Evolutionary conservation across 371 early-diverging fungal species (phyloP).

Genomic region (Mortierella sp.): DNA sequence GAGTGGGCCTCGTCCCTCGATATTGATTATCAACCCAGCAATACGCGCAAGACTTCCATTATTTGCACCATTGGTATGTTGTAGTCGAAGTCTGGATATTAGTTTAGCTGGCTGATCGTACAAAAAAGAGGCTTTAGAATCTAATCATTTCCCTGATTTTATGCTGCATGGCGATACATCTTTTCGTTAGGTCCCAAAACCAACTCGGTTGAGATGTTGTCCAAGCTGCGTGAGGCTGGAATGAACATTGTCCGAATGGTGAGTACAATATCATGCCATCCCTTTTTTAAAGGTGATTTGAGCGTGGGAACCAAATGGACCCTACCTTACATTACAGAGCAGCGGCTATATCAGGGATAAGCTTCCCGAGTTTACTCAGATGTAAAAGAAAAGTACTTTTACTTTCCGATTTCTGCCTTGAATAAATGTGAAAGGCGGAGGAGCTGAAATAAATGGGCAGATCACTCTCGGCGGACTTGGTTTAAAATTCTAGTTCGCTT

Average conservation of each 20-base stretch:
- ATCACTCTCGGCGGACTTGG: background rate
- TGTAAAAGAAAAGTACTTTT: too few relatives aligned
- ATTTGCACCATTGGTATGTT: slow-evolving; percentile 86
- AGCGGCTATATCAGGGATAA: background rate
- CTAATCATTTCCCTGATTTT: background rate
- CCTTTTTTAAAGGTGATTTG: background rate
- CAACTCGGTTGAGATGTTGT: slow-evolving; percentile 87
- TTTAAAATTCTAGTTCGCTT: background rate
- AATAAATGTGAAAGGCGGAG: background rate
- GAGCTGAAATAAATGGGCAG: background rate
- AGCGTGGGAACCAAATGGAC: slow-evolving; percentile 11
- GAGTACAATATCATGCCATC: slow-evolving; percentile 8
- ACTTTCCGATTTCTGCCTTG: too few relatives aligned
- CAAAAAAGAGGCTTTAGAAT: background rate
- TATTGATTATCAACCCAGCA: slow-evolving; percentile 70
- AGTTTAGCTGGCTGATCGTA: background rate
- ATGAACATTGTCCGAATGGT: slow-evolving; percentile 96
- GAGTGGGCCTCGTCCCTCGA: slow-evolving; percentile 83
- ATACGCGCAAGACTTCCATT: slow-evolving; percentile 84
- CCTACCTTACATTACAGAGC: background rate
- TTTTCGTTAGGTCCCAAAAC: slow-evolving; percentile 79
- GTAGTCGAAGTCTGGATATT: background rate
- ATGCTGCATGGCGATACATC: background rate
- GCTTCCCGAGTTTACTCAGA: too few relatives aligned
- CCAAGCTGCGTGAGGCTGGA: slow-evolving; percentile 90